Conservation (phyloP, 345 rosid genomes). For the Gossypium mustelinum region DNA sequence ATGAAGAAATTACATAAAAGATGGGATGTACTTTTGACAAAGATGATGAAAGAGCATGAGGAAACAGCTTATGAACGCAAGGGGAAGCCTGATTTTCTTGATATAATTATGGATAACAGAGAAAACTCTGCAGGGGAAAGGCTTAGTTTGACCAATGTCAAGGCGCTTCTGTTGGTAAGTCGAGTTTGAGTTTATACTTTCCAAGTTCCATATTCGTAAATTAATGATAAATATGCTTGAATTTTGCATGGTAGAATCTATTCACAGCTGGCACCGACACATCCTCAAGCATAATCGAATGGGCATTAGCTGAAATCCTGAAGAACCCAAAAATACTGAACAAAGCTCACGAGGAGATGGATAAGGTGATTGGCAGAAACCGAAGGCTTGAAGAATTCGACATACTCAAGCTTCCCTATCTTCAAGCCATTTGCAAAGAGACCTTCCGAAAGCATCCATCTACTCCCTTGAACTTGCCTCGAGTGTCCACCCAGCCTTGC, state of each 20-base stretch:
- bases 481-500: conserved; percentile 36
- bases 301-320: conserved; percentile 52
- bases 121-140: conserved; percentile 27
- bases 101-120: conserved; percentile 31
- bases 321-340: conserved; percentile 36
- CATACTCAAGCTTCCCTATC: conserved; percentile 41
- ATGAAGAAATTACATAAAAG: conserved; percentile 50
- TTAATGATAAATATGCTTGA: too few relatives aligned
- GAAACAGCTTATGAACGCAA: conserved; percentile 29
- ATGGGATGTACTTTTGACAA: conserved; percentile 40
- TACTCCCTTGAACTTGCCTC: conserved; percentile 47
- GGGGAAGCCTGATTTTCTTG: conserved; percentile 56
- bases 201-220: too few relatives aligned
- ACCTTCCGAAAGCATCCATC: conserved; percentile 54
- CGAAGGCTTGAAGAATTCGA: conserved; percentile 50
- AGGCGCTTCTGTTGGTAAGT: conserved; percentile 54
- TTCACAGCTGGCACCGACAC: conserved; percentile 52
- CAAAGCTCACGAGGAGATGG: conserved; percentile 58
- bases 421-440: conserved; percentile 57
- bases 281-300: conserved; percentile 54
- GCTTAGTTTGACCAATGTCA: conserved; percentile 41
- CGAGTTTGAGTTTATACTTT: too few relatives aligned
- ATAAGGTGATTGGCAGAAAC: conserved; percentile 46
- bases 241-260: neutral
- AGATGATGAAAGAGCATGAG: conserved; percentile 48